Base-by-base conservation (phyloP, 2,329 filamentous ascomycete genomes). In the Didymella lethalis region DNA sequence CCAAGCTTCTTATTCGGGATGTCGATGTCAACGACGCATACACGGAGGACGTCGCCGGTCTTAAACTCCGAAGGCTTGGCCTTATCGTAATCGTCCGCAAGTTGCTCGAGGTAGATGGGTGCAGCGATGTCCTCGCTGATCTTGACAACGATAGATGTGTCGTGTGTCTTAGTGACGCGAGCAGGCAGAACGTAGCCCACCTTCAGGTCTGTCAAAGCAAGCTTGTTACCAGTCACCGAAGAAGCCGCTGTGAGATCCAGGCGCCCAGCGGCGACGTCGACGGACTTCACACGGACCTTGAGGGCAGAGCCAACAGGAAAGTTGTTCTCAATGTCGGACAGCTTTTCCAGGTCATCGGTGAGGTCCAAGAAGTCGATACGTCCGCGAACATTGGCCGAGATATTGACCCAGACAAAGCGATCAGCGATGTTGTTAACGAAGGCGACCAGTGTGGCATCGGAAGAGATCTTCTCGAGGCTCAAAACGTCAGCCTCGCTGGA, bases 241-340 rank as follows among this genome's bases (percentile, higher is more conserved):
- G 87, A 86, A 54, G 88, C 87, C 5, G 91, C 91, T n/a, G 92
- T 90, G 32, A 99, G 84, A 75, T 98, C 92, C 28, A 99, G 84
- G 49, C 87, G 90, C 57, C 89, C 90, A 68, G 90, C 90, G 29
- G 86, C 82, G 31, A 84, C 76, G 74, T 98, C 89, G 3, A 97
- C 86, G 2, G 84, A 83, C 54, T 90, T 88, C 20, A 97, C 92
- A 26, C 88, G 88, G 11, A 93, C 91, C 74, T 87, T 90, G 44
- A 99, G 78, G 5, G 93, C 95, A 45, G 90, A 95, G n/a, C 95
- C 95, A 38, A 97, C 77, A 0, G 95, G 94, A 77, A 96, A 98
- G 77, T 92, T 91, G 63, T 86, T 84, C 47, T 88, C 84, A 3
- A 97, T 80, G 68, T 97, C 86, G 31, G 89, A 86, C 34, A 97